Evolutionary conservation across 1,284 basidiomycete genomes (phyloP), one percentile per base, ranked within the genome.

Genomic region (Xerocomus amazonicus): DNA sequence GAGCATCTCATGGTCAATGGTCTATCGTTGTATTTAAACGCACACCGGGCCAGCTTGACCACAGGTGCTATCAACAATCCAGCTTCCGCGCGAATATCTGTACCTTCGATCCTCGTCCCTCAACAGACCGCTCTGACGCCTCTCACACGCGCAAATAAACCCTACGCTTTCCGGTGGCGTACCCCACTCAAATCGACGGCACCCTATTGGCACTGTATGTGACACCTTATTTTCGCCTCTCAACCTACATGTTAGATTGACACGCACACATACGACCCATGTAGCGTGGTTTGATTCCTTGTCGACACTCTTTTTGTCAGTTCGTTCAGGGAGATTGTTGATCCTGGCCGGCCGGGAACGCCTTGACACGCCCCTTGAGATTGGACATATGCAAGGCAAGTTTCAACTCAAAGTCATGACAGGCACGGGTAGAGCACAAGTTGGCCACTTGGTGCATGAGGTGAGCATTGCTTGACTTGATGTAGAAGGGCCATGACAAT

Each of bases 331-430:
- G 0, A 83, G 94, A 13, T 70, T 99, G 27, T 79, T 99, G 28
- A 80, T 98, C 4, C 77, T 99, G 10, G 96, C 97, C 0, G 95
- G 95, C 0, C 87, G 94, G 9, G 96, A 99, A 60, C 76, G 94
- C 8, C 79, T 99, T 2, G 97, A 99, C 66, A 88, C 83, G 57
- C 86, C 92, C 56, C 77, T 99, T 36, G 97, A 97, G 89, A 95
- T 99, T 43, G 97, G 94, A 0, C 96, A 99, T 69, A 98, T 99
- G 96, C 87, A 90, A 71, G 95, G 95, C 50, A 97, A 97, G 67
- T 98, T 97, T 71, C 96, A 98, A 70, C 79, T 97, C 60, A 84
- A 83, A 19, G 92, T 98, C 26, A 80, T 97, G 55, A 80, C 81
- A 4, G 84, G 72, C 1, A 45, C 52, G 23, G 50, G 84, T 17